Conservation (phyloP, 2,329 filamentous ascomycete species). For the Epichloe baconii region DNA sequence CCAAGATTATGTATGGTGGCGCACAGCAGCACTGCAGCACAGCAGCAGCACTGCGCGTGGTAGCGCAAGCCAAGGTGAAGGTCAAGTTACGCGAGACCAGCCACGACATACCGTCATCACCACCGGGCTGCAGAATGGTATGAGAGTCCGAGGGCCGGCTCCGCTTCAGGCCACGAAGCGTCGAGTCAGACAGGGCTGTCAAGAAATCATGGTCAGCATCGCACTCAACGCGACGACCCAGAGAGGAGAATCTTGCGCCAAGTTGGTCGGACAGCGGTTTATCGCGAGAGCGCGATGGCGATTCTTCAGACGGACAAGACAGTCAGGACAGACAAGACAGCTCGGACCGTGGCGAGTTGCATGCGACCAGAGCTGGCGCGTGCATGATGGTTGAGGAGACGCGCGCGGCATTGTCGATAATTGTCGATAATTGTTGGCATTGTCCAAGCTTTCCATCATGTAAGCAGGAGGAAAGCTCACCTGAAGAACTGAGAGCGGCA, state of each 20-base stretch:
- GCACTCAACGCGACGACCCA: constrained; percentile 1
- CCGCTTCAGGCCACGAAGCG: constrained; percentile 61
- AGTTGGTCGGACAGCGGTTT: not conserved
- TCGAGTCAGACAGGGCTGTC: constrained; percentile 37
- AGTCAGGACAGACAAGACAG: not conserved
- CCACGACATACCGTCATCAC: constrained; percentile 60
- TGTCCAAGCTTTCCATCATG: not conserved
- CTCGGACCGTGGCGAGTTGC: not conserved
- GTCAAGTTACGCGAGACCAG: constrained; percentile 14
- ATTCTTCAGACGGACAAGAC: not conserved
- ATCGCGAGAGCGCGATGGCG: not conserved
- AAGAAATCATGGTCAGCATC: constrained; percentile 14
- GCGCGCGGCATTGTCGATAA: not conserved
- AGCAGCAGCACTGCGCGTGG: constrained; percentile 4
- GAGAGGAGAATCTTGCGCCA: not conserved
- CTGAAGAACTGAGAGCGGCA: constrained; percentile 67
- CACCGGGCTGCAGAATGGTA: constrained; percentile 39
- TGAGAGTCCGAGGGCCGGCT: constrained; percentile 61
- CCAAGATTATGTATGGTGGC: constrained; percentile 1
- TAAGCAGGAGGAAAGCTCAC: constrained; percentile 32
- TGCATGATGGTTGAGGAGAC: not conserved
- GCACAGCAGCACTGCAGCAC: constrained; percentile 2
- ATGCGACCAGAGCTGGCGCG: not conserved
- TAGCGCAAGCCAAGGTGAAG: constrained; percentile 2
- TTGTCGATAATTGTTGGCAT: not conserved